These are phyloP conservation scores for Citrullus amarus DNA, from an alignment of 306 rosid genomes.

Conservation along the genomic window DNA sequence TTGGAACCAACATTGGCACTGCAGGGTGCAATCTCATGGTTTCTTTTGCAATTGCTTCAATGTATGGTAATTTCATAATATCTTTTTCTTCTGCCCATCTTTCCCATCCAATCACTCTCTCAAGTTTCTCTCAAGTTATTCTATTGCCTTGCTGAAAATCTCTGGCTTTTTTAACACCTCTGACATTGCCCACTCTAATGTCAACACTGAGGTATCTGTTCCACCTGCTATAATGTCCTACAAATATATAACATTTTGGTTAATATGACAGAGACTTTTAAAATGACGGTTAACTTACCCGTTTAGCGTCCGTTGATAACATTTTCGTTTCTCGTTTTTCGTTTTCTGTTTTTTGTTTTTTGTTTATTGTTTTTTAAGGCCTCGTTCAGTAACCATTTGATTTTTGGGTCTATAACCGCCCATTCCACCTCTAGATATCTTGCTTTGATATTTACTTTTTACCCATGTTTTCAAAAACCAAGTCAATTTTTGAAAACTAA, in stretches of 20 bases:
- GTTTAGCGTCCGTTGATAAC: no score
- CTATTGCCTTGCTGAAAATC: not conserved
- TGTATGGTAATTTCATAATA: not conserved
- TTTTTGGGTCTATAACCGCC: no score
- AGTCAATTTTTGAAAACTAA: no score
- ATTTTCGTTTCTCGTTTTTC: no score
- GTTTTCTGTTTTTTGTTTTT: no score
- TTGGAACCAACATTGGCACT: not conserved
- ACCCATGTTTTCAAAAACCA: no score
- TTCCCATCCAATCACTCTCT: not conserved
- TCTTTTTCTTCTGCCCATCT: slow-evolving; percentile 4
- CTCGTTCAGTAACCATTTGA: no score
- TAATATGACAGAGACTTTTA: no score
- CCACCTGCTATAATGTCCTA: not conserved
- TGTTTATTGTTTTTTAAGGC: no score
- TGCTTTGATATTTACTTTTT: no score
- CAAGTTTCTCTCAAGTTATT: not conserved
- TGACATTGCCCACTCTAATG: not conserved
- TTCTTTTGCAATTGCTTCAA: not conserved
- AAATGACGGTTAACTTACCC: no score
- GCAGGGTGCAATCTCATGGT: not conserved
- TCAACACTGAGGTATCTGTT: not conserved
- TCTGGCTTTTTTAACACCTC: not conserved
- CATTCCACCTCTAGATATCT: no score
- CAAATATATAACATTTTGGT: not conserved